Evolutionary conservation across 2,329 filamentous ascomycete genomes (phyloP), one percentile per base, ranked within the genome.

Genomic region (Colletotrichum liaoningense): DNA sequence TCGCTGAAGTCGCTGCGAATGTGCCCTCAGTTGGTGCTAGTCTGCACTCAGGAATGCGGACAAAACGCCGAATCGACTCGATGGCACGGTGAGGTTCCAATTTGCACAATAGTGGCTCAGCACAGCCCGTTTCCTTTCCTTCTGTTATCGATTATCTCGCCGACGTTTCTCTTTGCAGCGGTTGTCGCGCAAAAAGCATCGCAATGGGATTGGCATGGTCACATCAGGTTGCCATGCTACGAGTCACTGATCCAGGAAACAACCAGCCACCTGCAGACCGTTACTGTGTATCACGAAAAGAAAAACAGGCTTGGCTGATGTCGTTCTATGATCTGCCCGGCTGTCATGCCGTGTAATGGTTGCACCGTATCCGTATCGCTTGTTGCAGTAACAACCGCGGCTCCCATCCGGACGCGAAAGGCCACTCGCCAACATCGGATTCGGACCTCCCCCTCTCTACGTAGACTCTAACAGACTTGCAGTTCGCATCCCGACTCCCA

Each of bases 361-460:
- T 30, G 35, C 52, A 57, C 63, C 63, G 52, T 57, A 65, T 46
- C 63, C 63, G 63, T 55, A 49, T 33, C 46, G n/a, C 22, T 42
- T 22, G 38, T 57, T 55, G n/a, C 62, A 26, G 46, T 26, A 26
- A 14, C 46, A 35, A 35, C 46, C n/a, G 46, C 46, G 28, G 14
- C n/a, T 49, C 9, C 2, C 9, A 5, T 63, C 46, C n/a, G n/a
- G 33, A 16, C 19, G 26, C 55, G 28, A 30, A 52, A 28, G 4
- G 26, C 19, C 35, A 24, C 62, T 33, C 42, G 46, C 12, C 16
- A 28, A 57, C 12, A 19, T 28, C 33, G 30, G 58, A 55, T 63
- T 60, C 56, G 30, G 28, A 8, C 46, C 33, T 46, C 66, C 30
- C 22, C 35, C n/a, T 58, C 42, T 24, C 56, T 57, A 33, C 8